A percentile compares a stretch with the other conserved stretches of the same genome.
These are phyloP conservation scores for Pythium phragmitis DNA, from an alignment of 352 stramenopile species.

Conservation along the genomic window DNA sequence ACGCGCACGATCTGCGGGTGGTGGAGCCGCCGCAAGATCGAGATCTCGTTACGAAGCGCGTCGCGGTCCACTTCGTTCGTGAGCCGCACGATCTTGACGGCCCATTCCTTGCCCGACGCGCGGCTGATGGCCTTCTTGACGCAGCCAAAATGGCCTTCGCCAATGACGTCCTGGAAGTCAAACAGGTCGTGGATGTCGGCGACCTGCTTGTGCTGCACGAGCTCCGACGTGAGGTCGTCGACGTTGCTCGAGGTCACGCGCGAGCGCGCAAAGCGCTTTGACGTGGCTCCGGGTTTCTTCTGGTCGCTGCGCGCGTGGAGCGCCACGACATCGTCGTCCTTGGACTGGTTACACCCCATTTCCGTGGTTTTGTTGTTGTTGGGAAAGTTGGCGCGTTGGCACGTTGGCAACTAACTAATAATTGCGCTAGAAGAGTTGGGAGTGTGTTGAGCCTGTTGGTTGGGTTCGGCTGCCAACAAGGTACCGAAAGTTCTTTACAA, in stretches of 20 bases:
- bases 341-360: conserved; percentile 68
- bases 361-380: neutral
- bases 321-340: conserved; percentile 42
- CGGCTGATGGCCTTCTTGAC: conserved; percentile 63
- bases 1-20: conserved; percentile 82
- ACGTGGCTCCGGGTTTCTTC: neutral
- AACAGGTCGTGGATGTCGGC: conserved; percentile 65
- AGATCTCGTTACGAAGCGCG: conserved; percentile 72
- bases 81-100: conserved; percentile 73
- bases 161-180: conserved; percentile 62
- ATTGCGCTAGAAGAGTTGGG: too few relatives aligned
- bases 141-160: conserved; percentile 68
- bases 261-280: conserved; percentile 16
- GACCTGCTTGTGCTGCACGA: conserved; percentile 78
- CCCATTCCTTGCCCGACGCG: conserved; percentile 70
- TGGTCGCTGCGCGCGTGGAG: conserved; percentile 26
- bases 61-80: conserved; percentile 75
- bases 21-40: conserved; percentile 74
- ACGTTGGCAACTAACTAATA: too few relatives aligned
- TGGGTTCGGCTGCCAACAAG: too few relatives aligned
- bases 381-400: neutral
- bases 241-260: conserved; percentile 36
- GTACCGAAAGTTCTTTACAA: too few relatives aligned
- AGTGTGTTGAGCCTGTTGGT: neutral
- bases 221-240: conserved; percentile 73